Evolutionary conservation across 2,329 filamentous ascomycete species (phyloP).

Genomic region (Scedosporium boydii): DNA sequence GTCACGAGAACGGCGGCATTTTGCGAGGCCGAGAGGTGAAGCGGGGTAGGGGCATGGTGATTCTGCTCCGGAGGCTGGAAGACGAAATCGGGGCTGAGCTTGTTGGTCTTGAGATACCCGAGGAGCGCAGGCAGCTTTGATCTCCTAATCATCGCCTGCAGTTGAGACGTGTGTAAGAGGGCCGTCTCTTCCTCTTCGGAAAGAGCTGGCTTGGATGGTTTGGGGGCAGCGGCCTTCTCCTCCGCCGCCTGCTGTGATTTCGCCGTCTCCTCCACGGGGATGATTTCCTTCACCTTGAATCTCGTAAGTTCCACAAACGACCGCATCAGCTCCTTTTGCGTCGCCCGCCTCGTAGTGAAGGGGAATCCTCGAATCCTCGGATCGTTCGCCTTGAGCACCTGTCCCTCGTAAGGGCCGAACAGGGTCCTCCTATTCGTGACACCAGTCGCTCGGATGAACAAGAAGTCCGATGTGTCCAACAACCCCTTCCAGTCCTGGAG

Average conservation of each 20-base stretch:
- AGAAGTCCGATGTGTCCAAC: conserved; percentile 72
- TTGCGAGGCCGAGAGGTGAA: conserved; percentile 77
- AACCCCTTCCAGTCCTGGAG: conserved; percentile 76
- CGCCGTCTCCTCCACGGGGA: conserved; percentile 50
- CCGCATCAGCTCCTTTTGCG: conserved; percentile 88
- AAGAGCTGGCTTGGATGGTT: conserved; percentile 49
- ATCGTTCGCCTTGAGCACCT: conserved; percentile 73
- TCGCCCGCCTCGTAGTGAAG: conserved; percentile 84
- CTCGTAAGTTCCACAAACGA: conserved; percentile 90
- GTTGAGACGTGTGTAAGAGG: conserved; percentile 74
- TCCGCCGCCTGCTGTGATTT: conserved; percentile 23
- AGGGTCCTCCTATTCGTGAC: conserved; percentile 77
- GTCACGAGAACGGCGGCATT: conserved; percentile 70
- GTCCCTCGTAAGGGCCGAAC: conserved; percentile 84
- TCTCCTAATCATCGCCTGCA: conserved; percentile 78
- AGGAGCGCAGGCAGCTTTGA: conserved; percentile 83
- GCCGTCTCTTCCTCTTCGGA: conserved; percentile 79
- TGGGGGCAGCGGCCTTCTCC: conserved; percentile 29
- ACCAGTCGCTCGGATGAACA: conserved; percentile 87
- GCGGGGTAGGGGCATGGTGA: conserved; percentile 70
- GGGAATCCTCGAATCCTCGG: conserved; percentile 77
- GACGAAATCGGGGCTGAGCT: conserved; percentile 58
- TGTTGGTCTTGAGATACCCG: conserved; percentile 72
- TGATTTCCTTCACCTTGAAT: conserved; percentile 72
- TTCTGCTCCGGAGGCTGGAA: conserved; percentile 67